These are phyloP conservation scores for Silene noctiflora DNA, from an alignment of 179 eudicot genomes.

Conservation along the genomic window DNA sequence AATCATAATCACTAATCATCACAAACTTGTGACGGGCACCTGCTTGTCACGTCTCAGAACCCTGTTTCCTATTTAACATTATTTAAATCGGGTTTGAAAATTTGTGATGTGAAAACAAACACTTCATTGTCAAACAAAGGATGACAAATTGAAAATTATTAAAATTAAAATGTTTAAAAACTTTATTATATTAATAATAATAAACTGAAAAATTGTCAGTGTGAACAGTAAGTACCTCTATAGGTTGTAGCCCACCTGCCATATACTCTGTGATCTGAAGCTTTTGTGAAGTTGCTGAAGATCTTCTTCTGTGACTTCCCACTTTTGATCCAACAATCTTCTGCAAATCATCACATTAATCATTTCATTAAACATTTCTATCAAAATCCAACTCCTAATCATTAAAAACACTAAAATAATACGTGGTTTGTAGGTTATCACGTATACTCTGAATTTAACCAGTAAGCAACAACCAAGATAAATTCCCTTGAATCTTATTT, in stretches of 20 bases:
- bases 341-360: constrained; percentile 13
- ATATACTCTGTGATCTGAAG: constrained; percentile 38
- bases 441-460: no score
- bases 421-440: no score
- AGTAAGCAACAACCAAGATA: no score
- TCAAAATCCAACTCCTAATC: no score
- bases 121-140: constrained; percentile 18
- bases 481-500: no score
- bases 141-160: background rate
- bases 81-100: no score
- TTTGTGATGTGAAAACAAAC: constrained; percentile 13
- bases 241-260: constrained; percentile 25
- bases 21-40: no score
- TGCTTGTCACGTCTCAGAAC: no score
- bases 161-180: background rate
- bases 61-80: no score
- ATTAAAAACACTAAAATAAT: no score
- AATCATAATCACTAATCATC: constrained; percentile 12
- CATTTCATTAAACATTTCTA: background rate
- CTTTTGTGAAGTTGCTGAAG: constrained; percentile 42
- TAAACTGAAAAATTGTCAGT: background rate
- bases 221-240: constrained; percentile 30
- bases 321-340: constrained; percentile 34
- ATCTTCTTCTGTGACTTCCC: constrained; percentile 42
- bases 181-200: background rate